Conservation (phyloP, 2,329 filamentous ascomycete species). For the Colletotrichum truncatum region DNA sequence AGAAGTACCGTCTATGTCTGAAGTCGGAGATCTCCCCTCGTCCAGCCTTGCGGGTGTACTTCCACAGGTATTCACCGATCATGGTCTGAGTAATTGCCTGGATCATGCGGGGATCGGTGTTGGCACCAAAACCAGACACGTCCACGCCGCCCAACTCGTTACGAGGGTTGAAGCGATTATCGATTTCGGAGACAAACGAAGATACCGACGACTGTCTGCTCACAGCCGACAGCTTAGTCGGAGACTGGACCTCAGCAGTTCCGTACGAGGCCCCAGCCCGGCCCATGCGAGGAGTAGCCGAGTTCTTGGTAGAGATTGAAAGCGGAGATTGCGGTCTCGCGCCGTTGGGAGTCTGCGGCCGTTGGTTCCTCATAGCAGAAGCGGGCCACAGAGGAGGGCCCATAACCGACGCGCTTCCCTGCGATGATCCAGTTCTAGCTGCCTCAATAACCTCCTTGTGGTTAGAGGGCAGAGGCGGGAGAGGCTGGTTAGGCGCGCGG, state of each 20-base stretch:
- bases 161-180: constrained; percentile 84
- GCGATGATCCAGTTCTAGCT: constrained; percentile 68
- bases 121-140: constrained; percentile 69
- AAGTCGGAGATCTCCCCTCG: constrained; percentile 88
- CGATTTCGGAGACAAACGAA: constrained; percentile 94
- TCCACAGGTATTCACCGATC: constrained; percentile 99
- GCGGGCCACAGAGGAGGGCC: constrained; percentile 86
- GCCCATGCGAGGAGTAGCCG: constrained; percentile 63
- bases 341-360: constrained; percentile 70
- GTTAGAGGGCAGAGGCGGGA: constrained; percentile 82
- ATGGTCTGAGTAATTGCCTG: constrained; percentile 99
- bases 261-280: constrained; percentile 56
- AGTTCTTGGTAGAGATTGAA: constrained; percentile 58
- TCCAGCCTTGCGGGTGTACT: constrained; percentile 96
- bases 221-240: constrained; percentile 49
- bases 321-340: constrained; percentile 52
- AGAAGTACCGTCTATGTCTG: constrained; percentile 95
- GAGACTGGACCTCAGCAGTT: constrained; percentile 57
- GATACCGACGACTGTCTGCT: constrained; percentile 86
- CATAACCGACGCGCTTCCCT: constrained; percentile 76
- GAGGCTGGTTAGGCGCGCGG: constrained; percentile 49
- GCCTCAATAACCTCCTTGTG: constrained; percentile 88
- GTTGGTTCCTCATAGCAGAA: constrained; percentile 67
- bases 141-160: constrained; percentile 61
- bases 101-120: constrained; percentile 96